A percentile compares a stretch with the other conserved stretches of the same genome.
Conservation (phyloP, 2,329 filamentous ascomycete genomes). For the Trichophyton rubrum region DNA sequence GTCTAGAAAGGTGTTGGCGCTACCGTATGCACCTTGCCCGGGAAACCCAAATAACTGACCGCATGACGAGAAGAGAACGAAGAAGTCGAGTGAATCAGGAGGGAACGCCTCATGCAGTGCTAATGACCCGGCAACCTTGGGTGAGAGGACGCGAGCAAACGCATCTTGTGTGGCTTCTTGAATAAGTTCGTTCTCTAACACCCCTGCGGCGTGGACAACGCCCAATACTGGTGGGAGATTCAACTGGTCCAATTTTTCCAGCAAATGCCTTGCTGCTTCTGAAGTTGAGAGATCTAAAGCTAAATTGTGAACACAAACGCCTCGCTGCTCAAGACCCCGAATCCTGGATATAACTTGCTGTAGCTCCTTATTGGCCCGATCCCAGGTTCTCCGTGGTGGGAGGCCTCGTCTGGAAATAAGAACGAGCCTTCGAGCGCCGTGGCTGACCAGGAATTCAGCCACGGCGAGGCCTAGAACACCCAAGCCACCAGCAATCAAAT, state of each 20-base stretch:
- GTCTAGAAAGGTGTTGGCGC: not conserved
- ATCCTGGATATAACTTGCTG: not conserved
- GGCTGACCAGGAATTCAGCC: slow-evolving; percentile 14
- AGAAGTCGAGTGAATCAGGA: not conserved
- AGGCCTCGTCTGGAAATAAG: slow-evolving; percentile 23
- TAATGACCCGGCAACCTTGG: not conserved
- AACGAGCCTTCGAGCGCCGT: slow-evolving; percentile 20
- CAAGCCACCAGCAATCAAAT: slow-evolving; percentile 14
- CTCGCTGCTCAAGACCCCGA: not conserved
- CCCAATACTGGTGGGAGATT: not conserved
- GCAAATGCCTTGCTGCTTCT: not conserved
- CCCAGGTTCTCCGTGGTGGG: slow-evolving; percentile 15
- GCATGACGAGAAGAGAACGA: not conserved
- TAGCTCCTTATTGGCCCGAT: not conserved
- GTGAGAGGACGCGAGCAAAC: not conserved
- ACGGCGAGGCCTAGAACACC: slow-evolving; percentile 17
- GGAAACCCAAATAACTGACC: not conserved
- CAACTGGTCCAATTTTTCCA: not conserved
- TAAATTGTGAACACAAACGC: not conserved
- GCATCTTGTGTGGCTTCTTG: not conserved
- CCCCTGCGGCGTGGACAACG: not conserved
- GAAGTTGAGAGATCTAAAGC: not conserved
- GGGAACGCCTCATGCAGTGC: not conserved
- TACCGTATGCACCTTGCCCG: not conserved
- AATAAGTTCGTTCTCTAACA: not conserved